A percentile compares a stretch with the other conserved stretches of the same genome.
phyloP scores from a whole-genome alignment of 2,329 filamentous ascomycete species.

The Cercospora janseana region DNA sequence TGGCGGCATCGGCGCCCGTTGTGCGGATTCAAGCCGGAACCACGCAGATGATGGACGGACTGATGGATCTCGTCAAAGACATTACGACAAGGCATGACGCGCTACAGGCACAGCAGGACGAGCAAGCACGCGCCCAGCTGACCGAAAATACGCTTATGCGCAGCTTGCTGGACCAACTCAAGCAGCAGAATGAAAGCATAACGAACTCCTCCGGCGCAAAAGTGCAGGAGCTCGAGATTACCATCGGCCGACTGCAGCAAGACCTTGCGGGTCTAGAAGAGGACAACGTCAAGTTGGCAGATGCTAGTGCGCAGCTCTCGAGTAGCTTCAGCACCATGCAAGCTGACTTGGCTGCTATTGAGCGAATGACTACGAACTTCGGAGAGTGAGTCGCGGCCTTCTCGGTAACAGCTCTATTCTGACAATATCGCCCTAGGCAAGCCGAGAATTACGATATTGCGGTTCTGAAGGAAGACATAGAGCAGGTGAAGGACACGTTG shows the following conservation, averaged over 20 bases:
- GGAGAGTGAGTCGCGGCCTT: neutral
- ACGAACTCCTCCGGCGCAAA: neutral
- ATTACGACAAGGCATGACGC: no score
- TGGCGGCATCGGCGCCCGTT: no score
- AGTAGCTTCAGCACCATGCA: neutral
- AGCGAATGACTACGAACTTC: neutral
- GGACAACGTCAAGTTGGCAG: neutral
- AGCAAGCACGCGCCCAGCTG: no score
- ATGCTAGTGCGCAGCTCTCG: neutral
- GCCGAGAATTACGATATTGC: neutral
- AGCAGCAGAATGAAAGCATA: no score
- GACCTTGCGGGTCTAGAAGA: neutral
- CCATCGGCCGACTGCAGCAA: neutral
- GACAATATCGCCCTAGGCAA: neutral
- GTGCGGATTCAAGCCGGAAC: no score
- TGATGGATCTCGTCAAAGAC: no score
- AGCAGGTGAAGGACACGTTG: neutral
- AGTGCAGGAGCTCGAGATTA: neutral
- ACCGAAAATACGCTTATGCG: no score
- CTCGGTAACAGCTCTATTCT: neutral
- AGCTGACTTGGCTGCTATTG: neutral
- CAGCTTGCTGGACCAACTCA: no score
- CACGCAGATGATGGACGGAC: no score
- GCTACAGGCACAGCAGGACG: no score
- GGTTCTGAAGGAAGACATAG: neutral